These are phyloP conservation scores for Cutaneotrichosporon dermatis DNA, from an alignment of 1,284 basidiomycete species.

Conservation along the genomic window DNA sequence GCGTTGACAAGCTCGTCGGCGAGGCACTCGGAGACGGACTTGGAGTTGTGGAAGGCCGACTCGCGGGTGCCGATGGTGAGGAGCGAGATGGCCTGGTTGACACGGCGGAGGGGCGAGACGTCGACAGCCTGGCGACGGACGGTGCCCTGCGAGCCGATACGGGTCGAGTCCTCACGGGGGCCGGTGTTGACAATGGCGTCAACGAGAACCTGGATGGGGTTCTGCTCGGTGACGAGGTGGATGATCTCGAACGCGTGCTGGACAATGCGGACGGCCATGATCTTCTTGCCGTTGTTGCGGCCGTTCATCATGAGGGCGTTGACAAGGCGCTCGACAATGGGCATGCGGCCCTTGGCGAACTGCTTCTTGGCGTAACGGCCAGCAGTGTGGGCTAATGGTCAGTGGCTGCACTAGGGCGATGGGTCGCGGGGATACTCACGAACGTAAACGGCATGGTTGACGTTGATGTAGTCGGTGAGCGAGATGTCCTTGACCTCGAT, in stretches of 20 bases:
- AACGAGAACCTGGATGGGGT: slow-evolving; percentile 95
- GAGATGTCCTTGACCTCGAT: slow-evolving; percentile 99
- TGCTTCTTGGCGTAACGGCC: slow-evolving; percentile 99
- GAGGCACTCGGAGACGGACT: slow-evolving; percentile 96
- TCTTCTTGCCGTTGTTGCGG: slow-evolving; percentile 99
- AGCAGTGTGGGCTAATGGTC: slow-evolving; percentile 72
- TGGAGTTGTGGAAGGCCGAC: slow-evolving; percentile 99
- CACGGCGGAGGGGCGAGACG: slow-evolving; percentile 95
- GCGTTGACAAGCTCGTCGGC: slow-evolving; percentile 99
- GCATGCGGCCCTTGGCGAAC: slow-evolving; percentile 99
- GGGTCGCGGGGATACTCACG: too few relatives aligned
- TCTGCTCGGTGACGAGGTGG: slow-evolving; percentile 99
- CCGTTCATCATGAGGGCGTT: slow-evolving; percentile 99
- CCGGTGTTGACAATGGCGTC: slow-evolving; percentile 99
- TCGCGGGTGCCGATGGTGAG: slow-evolving; percentile 97
- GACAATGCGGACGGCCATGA: slow-evolving; percentile 98
- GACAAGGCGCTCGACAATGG: slow-evolving; percentile 97
- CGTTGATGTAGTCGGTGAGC: slow-evolving; percentile 97
- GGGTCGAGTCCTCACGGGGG: slow-evolving; percentile 98
- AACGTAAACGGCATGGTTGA: slow-evolving; percentile 95
- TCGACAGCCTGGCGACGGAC: slow-evolving; percentile 99
- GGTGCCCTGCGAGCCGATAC: slow-evolving; percentile 99
- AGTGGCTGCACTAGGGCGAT: too few relatives aligned
- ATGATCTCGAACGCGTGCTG: slow-evolving; percentile 99
- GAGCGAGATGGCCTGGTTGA: slow-evolving; percentile 95